Percentiles rank a stretch among this genome's conserved stretches.
These are phyloP conservation scores for Fusarium marasasianum DNA, from an alignment of 2,329 filamentous ascomycete species.

Conservation along the genomic window DNA sequence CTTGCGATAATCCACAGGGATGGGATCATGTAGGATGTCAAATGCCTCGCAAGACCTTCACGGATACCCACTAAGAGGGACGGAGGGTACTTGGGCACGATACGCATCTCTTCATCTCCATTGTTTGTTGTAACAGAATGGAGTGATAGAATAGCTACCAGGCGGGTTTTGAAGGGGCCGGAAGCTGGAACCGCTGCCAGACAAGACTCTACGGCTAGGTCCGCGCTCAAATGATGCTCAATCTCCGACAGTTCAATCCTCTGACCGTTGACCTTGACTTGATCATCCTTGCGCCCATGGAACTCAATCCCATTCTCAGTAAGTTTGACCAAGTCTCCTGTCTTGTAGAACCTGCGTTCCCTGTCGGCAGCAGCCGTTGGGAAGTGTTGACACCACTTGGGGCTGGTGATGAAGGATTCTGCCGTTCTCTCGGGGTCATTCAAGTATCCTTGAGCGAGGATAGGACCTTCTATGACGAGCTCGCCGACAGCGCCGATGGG, in stretches of 20 bases:
- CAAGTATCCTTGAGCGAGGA: constrained; percentile 61
- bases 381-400: constrained; percentile 13
- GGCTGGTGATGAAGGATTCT: constrained; percentile 39
- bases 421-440: constrained; percentile 49
- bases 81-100: neutral
- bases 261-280: constrained; percentile 48
- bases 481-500: constrained; percentile 47
- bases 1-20: constrained; percentile 19
- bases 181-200: constrained; percentile 10
- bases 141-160: constrained; percentile 15
- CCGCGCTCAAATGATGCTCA: constrained; percentile 38
- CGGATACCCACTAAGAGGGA: constrained; percentile 9
- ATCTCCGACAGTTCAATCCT: constrained; percentile 46
- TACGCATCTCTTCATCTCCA: neutral
- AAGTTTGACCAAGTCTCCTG: constrained; percentile 35
- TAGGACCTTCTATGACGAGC: constrained; percentile 48
- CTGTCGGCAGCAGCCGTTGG: rapidly evolving
- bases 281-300: constrained; percentile 45
- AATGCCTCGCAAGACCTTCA: neutral
- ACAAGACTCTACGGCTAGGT: constrained; percentile 14
- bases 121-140: too few relatives aligned
- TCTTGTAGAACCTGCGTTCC: constrained; percentile 30
- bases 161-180: constrained; percentile 11
- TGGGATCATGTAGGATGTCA: constrained; percentile 35
- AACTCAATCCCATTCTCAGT: constrained; percentile 39